phyloP scores from a whole-genome alignment of 768 basidiomycete genomes.

The Amanita brunnescens region DNA sequence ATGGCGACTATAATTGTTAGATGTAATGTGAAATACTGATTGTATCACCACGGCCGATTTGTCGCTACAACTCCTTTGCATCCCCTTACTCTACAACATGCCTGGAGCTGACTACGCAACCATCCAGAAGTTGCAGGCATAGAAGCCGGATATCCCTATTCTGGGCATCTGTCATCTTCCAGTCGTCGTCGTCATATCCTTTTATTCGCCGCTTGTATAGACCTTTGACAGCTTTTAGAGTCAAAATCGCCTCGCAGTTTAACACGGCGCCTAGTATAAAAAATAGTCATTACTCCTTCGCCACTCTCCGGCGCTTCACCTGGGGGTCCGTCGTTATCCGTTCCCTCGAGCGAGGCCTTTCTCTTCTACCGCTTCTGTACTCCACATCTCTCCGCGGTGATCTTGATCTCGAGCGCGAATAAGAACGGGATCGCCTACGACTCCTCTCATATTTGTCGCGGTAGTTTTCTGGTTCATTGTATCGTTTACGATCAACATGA shows the following conservation, averaged over 20 bases:
- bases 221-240: slow-evolving; percentile 34
- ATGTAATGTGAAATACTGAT: background rate
- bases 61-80: slow-evolving; percentile 24
- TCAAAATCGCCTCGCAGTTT: slow-evolving; percentile 53
- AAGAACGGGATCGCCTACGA: slow-evolving; percentile 18
- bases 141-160: slow-evolving; percentile 68
- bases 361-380: slow-evolving; percentile 6
- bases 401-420: slow-evolving; percentile 21
- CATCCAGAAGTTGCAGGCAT: slow-evolving; percentile 66
- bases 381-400: slow-evolving; percentile 20
- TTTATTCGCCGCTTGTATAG: slow-evolving; percentile 30
- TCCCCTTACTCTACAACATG: slow-evolving; percentile 39
- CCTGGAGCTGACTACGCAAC: slow-evolving; percentile 69
- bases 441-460: slow-evolving; percentile 18
- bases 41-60: slow-evolving; percentile 16
- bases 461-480: slow-evolving; percentile 13
- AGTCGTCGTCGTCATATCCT: slow-evolving; percentile 36
- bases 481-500: background rate
- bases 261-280: slow-evolving; percentile 22
- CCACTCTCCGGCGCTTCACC: slow-evolving; percentile 6
- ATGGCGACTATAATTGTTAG: slow-evolving; percentile 28
- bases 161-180: slow-evolving; percentile 25
- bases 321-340: slow-evolving; percentile 9
- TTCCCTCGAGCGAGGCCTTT: slow-evolving; percentile 4
- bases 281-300: background rate